Evolutionary conservation across 2,329 filamentous ascomycete genomes (phyloP).

Genomic region (Colletotrichum godetiae): DNA sequence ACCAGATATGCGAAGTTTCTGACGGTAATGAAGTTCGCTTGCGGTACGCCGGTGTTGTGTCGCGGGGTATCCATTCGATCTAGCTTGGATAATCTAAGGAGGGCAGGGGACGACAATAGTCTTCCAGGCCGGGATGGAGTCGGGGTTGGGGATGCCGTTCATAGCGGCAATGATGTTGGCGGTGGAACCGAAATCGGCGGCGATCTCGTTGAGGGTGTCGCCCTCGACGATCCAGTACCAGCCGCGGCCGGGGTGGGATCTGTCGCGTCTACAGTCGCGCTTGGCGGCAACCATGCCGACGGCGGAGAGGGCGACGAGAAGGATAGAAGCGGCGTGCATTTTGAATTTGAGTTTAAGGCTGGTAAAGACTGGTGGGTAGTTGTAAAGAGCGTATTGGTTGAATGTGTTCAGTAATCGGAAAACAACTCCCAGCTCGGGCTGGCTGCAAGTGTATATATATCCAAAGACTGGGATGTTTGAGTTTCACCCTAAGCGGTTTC

Average conservation of each 20-base stretch:
- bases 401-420: neutral
- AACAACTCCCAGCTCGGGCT: neutral
- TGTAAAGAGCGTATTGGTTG: neutral
- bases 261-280: neutral
- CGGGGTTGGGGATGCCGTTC: neutral
- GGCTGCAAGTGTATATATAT: neutral
- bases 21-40: neutral
- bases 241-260: neutral
- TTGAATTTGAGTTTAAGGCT: neutral
- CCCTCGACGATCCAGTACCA: neutral
- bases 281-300: slow-evolving; percentile 1
- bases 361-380: neutral
- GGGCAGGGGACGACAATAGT: neutral
- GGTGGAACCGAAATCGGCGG: neutral
- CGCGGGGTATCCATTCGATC: neutral
- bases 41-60: neutral
- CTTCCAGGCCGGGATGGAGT: neutral
- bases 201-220: slow-evolving; percentile 1
- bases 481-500: neutral
- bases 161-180: neutral
- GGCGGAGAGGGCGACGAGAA: neutral
- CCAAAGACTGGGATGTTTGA: neutral
- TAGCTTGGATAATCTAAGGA: neutral
- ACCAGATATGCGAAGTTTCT: neutral
- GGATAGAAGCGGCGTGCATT: neutral